Evolutionary conservation across 2,329 filamentous ascomycete genomes (phyloP).

Genomic region (Myriosclerotinia scirpicola): DNA sequence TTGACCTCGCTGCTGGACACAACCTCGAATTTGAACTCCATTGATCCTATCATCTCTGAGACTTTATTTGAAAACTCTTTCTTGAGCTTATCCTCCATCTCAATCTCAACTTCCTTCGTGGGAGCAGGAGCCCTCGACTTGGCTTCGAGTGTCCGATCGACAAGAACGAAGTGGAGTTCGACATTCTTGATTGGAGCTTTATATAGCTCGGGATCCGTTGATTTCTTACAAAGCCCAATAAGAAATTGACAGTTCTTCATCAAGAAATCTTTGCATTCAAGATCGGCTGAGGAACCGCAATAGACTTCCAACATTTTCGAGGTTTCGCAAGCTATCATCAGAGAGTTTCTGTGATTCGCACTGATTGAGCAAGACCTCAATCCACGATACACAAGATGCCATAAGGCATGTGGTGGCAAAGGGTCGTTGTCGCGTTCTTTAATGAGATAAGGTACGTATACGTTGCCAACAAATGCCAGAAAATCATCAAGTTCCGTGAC

Average conservation of each 20-base stretch:
- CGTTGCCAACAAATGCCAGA: background rate
- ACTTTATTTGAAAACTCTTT: background rate
- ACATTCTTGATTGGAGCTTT: background rate
- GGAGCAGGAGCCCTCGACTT: background rate
- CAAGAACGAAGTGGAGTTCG: background rate
- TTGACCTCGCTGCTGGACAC: background rate
- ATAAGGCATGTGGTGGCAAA: background rate
- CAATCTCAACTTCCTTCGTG: too few relatives aligned
- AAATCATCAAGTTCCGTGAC: rapidly evolving
- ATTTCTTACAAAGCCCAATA: background rate
- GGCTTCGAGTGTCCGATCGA: background rate
- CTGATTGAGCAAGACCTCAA: too few relatives aligned
- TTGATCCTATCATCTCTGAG: background rate
- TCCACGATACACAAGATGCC: too few relatives aligned
- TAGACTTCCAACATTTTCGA: background rate
- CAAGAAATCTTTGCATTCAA: background rate
- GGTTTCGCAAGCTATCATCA: too few relatives aligned
- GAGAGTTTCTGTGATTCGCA: too few relatives aligned
- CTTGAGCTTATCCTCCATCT: background rate
- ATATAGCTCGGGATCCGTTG: too few relatives aligned
- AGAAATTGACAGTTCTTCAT: background rate
- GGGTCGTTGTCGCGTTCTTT: background rate
- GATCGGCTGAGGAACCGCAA: background rate
- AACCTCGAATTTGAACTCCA: background rate
- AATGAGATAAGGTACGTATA: background rate